Evolutionary conservation across 176 grass and related monocot genomes (phyloP), one percentile per base, ranked within the genome.

Genomic region (Guadua angustifolia): DNA sequence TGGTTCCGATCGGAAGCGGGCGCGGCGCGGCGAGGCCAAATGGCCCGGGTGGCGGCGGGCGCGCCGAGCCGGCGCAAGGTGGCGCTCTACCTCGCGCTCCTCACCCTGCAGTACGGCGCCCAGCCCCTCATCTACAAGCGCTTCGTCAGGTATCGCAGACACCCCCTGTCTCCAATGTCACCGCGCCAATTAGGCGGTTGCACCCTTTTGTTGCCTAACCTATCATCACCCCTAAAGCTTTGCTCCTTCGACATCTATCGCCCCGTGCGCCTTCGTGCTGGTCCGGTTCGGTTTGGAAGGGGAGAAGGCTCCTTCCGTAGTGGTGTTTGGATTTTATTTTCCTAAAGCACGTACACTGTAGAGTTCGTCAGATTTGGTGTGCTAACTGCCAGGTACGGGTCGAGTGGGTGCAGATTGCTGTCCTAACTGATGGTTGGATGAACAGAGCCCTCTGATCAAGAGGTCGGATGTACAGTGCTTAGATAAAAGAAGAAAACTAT

Each of bases 71-170:
- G 68, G 76, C 86, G 67, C 47, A 94, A 80, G 86, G 93, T 98
- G 25, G 92, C 85, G 91, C 88, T 95, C 51, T 95, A 87, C 79
- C 91, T 95, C 13, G 45, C 76, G 32, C 93, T 94, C 36, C 93
- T 98, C 65, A 94, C 96, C 52, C 88, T 98, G 56, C 96, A 98
- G 91, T 92, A 98, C 89, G 91, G 96, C 77, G 81, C 93, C 25
- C 96, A 99, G 91, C 93, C 96, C 46, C 93, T 99, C n/a, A 78
- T 99, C 83, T 95, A 93, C 88, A 99, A 99, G 76, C 93, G 93
- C 81, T 95, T 83, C 66, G 88, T 94, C 89, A 76, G 96, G 96
- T 95, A 89, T 63, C 60, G 5, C 60, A 5, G 22, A 11, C n/a
- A n/a, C n/a, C n/a, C n/a, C n/a, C n/a, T 44, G 43, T 43, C 73